Conservation (phyloP, 2,329 filamentous ascomycete species). For the Alternaria alternata region DNA sequence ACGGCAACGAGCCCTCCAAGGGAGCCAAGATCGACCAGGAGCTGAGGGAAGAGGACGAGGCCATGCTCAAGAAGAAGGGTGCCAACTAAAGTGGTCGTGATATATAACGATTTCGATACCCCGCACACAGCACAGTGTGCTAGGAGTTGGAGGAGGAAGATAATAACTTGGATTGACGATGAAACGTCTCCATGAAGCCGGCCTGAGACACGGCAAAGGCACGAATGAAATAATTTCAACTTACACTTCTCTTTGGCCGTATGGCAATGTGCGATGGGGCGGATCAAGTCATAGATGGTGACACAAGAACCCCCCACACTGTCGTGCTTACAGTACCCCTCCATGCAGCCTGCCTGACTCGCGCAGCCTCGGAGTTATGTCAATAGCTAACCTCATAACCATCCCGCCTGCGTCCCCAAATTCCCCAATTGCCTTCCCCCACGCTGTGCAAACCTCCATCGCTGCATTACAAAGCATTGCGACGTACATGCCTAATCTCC, state of each 20-base stretch:
- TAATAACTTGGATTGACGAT: slow-evolving; percentile 20
- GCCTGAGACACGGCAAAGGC: slow-evolving; percentile 11
- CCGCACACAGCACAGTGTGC: slow-evolving; percentile 7
- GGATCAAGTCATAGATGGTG: slow-evolving; percentile 7
- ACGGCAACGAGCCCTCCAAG: slow-evolving; percentile 76
- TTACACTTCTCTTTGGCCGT: not conserved
- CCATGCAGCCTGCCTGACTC: slow-evolving; percentile 25
- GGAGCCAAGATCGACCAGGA: slow-evolving; percentile 77
- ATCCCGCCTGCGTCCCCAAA: not conserved
- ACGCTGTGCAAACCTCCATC: slow-evolving; percentile 6
- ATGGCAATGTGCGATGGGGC: not conserved
- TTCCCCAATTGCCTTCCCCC: slow-evolving; percentile 10
- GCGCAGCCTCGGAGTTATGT: slow-evolving; percentile 21
- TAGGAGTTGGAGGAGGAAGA: slow-evolving; percentile 17
- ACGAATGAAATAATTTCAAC: slow-evolving; percentile 15
- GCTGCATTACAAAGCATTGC: slow-evolving; percentile 10
- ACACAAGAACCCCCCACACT: slow-evolving; percentile 16
- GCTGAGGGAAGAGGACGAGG: slow-evolving; percentile 73
- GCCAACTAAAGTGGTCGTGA: slow-evolving; percentile 23
- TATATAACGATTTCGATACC: slow-evolving; percentile 20
- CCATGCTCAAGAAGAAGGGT: slow-evolving; percentile 69
- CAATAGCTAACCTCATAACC: slow-evolving; percentile 12
- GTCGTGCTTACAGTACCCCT: slow-evolving; percentile 22
- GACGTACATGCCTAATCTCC: slow-evolving; percentile 33
- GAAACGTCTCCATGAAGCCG: slow-evolving; percentile 13